These are phyloP conservation scores for Diophrys sp. DNA, from an alignment of 73 alveolate genomes.

Conservation along the genomic window DNA sequence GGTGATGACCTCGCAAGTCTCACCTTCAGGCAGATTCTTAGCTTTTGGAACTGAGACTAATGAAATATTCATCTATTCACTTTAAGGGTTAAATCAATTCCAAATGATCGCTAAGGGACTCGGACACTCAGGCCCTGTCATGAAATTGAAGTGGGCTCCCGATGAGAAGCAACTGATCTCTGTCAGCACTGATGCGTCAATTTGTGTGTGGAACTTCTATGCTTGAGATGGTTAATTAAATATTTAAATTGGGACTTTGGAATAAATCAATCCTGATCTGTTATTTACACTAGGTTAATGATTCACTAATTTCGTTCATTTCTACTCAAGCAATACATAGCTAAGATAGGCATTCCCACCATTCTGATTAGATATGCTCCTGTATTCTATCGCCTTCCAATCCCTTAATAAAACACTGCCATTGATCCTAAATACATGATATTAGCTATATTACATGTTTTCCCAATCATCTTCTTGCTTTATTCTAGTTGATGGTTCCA, in stretches of 20 bases:
- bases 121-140: conserved; percentile 91
- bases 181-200: conserved; percentile 83
- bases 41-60: conserved; percentile 86
- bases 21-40: conserved; percentile 83
- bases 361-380: too few relatives aligned
- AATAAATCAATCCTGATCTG: too few relatives aligned
- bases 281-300: too few relatives aligned
- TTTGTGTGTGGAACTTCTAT: conserved; percentile 91
- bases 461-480: too few relatives aligned
- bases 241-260: too few relatives aligned
- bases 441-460: too few relatives aligned
- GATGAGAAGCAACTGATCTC: conserved; percentile 89
- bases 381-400: too few relatives aligned
- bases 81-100: conserved; percentile 54
- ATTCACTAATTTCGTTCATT: too few relatives aligned
- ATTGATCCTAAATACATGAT: too few relatives aligned
- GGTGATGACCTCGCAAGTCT: conserved; percentile 77
- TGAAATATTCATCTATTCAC: conserved; percentile 68
- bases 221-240: conserved; percentile 28
- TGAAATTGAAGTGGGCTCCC: conserved; percentile 88
- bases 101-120: conserved; percentile 75
- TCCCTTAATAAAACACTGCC: too few relatives aligned
- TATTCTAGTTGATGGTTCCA: too few relatives aligned
- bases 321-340: too few relatives aligned
- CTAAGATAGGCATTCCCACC: neutral